Evolutionary conservation across 768 basidiomycete species (phyloP).

Genomic region (Psilocybe cyanescens): DNA sequence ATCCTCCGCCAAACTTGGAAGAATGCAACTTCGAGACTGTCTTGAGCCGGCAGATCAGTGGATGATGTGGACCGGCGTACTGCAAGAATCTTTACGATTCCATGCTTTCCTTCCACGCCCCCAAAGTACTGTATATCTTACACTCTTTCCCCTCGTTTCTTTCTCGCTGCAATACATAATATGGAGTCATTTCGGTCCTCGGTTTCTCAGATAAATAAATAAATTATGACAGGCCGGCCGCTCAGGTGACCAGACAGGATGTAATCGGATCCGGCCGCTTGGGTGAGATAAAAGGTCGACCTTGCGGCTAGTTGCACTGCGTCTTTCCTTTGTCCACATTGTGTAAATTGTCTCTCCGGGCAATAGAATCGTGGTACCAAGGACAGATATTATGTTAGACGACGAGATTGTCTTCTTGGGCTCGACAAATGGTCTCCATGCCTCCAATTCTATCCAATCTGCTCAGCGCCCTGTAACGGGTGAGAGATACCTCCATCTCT

Average conservation of each 20-base stretch:
- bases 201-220: background rate
- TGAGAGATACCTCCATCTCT: slow-evolving; percentile 32
- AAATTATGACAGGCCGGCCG: slow-evolving; percentile 1
- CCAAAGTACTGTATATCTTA: background rate
- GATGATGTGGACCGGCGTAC: no score
- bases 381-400: slow-evolving; percentile 35
- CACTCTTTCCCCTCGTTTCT: background rate
- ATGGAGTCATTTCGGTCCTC: slow-evolving; percentile 5
- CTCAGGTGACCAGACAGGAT: slow-evolving; percentile 4
- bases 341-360: slow-evolving; percentile 6
- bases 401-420: slow-evolving; percentile 69
- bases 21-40: background rate
- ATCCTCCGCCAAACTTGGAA: background rate
- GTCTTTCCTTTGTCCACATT: slow-evolving; percentile 22
- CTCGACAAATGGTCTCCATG: slow-evolving; percentile 31
- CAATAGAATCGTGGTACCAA: slow-evolving; percentile 2
- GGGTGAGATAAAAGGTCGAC: slow-evolving; percentile 19
- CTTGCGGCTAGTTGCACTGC: slow-evolving; percentile 14
- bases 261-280: slow-evolving; percentile 21
- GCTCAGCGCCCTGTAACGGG: slow-evolving; percentile 42
- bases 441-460: slow-evolving; percentile 19
- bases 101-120: background rate
- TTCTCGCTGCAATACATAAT: background rate
- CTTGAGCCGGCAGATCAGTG: background rate
- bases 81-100: background rate